Conservation (phyloP, 2,329 filamentous ascomycete genomes). For the Cryoendolithus antarcticus region DNA sequence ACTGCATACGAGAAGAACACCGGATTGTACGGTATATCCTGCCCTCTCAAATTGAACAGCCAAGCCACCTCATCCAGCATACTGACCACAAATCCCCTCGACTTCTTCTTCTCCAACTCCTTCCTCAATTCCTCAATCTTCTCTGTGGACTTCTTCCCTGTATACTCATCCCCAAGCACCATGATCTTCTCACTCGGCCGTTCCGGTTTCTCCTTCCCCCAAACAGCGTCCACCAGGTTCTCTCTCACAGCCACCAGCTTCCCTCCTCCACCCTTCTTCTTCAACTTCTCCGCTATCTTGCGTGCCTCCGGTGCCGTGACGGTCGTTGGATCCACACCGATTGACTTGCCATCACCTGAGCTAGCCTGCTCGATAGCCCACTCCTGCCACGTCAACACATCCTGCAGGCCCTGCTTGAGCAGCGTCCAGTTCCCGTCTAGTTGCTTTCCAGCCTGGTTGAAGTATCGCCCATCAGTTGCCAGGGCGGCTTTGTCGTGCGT, state of each 20-base stretch:
- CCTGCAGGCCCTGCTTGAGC: constrained; percentile 83
- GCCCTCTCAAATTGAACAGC: constrained; percentile 95
- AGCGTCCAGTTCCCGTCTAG: constrained; percentile 84
- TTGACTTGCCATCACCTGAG: constrained; percentile 57
- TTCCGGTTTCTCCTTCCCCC: constrained; percentile 60
- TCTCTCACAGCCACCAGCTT: constrained; percentile 62
- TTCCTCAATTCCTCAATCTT: constrained; percentile 80
- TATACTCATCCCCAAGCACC: constrained; percentile 57
- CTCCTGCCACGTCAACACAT: constrained; percentile 95
- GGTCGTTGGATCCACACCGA: constrained; percentile 77
- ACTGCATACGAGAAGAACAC: constrained; percentile 97
- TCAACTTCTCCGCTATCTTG: constrained; percentile 74
- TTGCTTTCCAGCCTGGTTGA: constrained; percentile 88
- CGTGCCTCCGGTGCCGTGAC: constrained; percentile 60
- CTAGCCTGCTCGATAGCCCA: constrained; percentile 75
- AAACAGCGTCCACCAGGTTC: constrained; percentile 87
- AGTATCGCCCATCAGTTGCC: constrained; percentile 92
- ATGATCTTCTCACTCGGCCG: constrained; percentile 65
- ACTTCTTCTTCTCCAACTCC: constrained; percentile 82
- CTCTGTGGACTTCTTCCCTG: constrained; percentile 68
- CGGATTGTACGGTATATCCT: constrained; percentile 92
- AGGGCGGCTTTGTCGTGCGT: constrained; percentile 77
- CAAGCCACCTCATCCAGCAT: constrained; percentile 96
- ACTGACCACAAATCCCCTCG: constrained; percentile 75
- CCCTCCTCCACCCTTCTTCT: constrained; percentile 62